These are phyloP conservation scores for Scenedesmus sp. DNA, from an alignment of 163 green algal species.

Conservation along the genomic window DNA sequence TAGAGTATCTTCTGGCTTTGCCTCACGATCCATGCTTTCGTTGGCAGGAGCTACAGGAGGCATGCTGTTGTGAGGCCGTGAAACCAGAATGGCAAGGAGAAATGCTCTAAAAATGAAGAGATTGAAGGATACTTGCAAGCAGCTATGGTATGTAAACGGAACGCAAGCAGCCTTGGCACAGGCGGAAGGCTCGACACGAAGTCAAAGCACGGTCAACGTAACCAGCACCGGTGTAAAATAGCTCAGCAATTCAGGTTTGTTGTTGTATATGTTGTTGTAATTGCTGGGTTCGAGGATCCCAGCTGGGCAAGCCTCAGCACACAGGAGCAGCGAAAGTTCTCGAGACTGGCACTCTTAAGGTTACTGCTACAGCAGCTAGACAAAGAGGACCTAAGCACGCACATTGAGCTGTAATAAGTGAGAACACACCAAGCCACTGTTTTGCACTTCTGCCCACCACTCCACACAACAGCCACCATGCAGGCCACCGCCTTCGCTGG, in stretches of 20 bases:
- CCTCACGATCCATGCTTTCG: background rate
- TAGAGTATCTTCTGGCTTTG: background rate
- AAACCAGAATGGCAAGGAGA: background rate
- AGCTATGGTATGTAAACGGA: background rate
- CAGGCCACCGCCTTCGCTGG: constrained; percentile 38
- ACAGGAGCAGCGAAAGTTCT: background rate
- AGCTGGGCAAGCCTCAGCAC: background rate
- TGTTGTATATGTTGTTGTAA: too few relatives aligned
- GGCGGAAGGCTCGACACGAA: background rate
- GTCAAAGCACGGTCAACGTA: background rate
- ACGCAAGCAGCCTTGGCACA: background rate
- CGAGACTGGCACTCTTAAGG: background rate
- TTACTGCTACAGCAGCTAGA: background rate
- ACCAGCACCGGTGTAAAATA: background rate
- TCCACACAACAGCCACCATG: constrained; percentile 18
- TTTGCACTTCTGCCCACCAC: background rate
- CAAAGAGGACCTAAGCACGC: background rate
- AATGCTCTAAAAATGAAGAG: background rate
- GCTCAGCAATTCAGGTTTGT: background rate
- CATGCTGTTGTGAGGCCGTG: background rate
- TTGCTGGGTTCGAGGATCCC: background rate
- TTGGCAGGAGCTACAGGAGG: background rate
- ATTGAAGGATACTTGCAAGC: background rate
- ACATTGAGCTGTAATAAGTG: too few relatives aligned
- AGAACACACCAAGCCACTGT: background rate